Evolutionary conservation across 1,139 yeast species (phyloP), one percentile per base, ranked within the genome.

Genomic region (Suhomyces wounanorum): DNA sequence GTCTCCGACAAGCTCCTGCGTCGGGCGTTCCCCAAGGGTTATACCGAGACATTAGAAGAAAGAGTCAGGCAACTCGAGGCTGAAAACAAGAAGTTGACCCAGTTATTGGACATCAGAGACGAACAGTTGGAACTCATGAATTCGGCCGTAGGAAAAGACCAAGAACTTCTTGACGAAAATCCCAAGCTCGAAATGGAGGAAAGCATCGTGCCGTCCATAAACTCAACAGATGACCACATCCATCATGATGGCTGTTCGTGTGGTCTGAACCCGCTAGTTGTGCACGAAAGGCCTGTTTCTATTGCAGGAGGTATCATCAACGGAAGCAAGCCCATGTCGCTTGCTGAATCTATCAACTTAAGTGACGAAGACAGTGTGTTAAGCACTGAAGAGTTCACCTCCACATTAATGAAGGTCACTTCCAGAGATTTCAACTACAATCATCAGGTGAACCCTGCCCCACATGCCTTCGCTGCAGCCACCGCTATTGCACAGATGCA

Each of bases 401-500:
- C 49, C 8, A 13, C 33, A 3, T 23, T 44, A 21, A 38, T 33
- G 17, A 28, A 47, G 6, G 18, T 21, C 13, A 16, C 42, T 5
- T 43, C 50, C 16, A 13, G 43, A 36, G 43, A 44, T 25, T 44
- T 40, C 58, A 60, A 41, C 53, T 67, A 37, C 45, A 60, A 59
- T 40, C 62, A 82, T 54, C 86, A 83, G 58, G 82, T 80, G 47
- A 74, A 73, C 38, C 89, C 87, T 47, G 92, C 92, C 0, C 92
- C 94, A 0, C 92, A 90, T 4, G 83, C 90, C 1, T 76, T 76
- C 64, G 87, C 88, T 2, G 92, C 92, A 2, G 90, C 90, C 3
- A 82, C 89, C 43, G 85, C 89, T 8, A 73, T 82, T 53, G 85
- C 81, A 42, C 80, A 73, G 58, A 76, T 80, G 79, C 79, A 78